Evolutionary conservation across 176 grass and related monocot species (phyloP).

Genomic region (Lolium rigidum): DNA sequence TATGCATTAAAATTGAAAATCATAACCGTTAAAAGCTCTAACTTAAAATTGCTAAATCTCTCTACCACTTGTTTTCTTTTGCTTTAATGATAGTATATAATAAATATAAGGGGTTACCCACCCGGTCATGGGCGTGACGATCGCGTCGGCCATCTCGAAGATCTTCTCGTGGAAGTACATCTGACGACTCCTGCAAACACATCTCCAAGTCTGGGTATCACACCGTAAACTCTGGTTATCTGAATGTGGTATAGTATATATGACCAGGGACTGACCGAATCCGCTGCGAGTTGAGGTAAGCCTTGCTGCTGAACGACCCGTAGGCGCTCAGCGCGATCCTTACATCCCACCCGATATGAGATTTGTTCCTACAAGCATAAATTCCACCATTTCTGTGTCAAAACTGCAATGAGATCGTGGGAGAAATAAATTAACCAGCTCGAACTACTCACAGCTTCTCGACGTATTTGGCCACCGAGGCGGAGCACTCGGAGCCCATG

Average conservation of each 20-base stretch:
- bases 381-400: neutral
- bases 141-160: constrained; percentile 71
- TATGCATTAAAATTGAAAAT: no score
- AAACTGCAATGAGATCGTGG: no score
- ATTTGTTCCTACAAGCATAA: constrained; percentile 41
- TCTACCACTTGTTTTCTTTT: no score
- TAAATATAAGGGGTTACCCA: neutral
- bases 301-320: constrained; percentile 76
- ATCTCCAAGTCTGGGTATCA: neutral
- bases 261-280: constrained; percentile 48
- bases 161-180: constrained; percentile 84
- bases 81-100: no score
- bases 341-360: constrained; percentile 85
- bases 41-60: no score
- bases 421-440: no score
- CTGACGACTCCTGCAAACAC: constrained; percentile 66
- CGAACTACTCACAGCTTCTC: constrained; percentile 54
- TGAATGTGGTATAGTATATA: neutral
- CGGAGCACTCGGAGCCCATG: constrained; percentile 84
- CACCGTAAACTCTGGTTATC: no score
- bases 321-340: constrained; percentile 73
- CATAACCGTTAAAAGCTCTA: no score
- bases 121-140: constrained; percentile 77
- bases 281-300: constrained; percentile 82
- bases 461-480: constrained; percentile 73